Evolutionary conservation across 192 early-diverging fungal genomes (phyloP).

Genomic region (Phlyctochytrium arcticum): DNA sequence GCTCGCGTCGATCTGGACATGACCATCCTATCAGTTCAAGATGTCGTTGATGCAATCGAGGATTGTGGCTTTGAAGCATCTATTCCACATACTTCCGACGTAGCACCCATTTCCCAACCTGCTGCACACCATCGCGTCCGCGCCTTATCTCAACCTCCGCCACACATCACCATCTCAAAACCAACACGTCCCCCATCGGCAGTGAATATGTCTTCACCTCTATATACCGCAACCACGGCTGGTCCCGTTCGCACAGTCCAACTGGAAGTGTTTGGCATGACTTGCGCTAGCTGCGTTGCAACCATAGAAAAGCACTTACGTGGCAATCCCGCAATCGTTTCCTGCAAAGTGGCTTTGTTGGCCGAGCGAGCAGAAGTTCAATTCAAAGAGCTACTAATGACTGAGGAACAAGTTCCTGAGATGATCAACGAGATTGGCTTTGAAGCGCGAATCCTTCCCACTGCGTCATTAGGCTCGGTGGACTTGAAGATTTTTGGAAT

Average conservation of each 20-base stretch:
- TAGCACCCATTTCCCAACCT: too few species aligned
- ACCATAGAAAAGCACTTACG: slow-evolving; percentile 72
- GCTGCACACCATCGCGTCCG: not conserved
- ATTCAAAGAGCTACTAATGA: slow-evolving; percentile 50
- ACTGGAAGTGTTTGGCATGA: slow-evolving; percentile 87
- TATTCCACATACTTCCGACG: slow-evolving; percentile 1
- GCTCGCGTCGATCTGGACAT: slow-evolving; percentile 59
- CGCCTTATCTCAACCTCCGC: not conserved
- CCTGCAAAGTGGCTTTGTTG: slow-evolving; percentile 78
- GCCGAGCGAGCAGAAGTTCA: slow-evolving; percentile 74
- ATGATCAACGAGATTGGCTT: slow-evolving; percentile 72
- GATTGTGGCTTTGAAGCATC: slow-evolving; percentile 67
- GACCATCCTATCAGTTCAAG: slow-evolving; percentile 3
- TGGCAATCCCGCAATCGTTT: slow-evolving; percentile 56
- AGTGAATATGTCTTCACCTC: slow-evolving; percentile 1
- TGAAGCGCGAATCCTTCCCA: slow-evolving; percentile 56
- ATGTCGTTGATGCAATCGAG: slow-evolving; percentile 59
- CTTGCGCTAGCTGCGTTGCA: slow-evolving; percentile 90
- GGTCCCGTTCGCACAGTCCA: slow-evolving; percentile 11
- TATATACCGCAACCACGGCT: slow-evolving; percentile 12
- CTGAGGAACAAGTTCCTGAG: slow-evolving; percentile 48
- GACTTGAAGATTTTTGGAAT: slow-evolving; percentile 92
- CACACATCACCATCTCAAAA: not conserved
- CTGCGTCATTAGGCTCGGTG: slow-evolving; percentile 44
- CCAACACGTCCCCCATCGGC: not conserved